Conservation (phyloP, 2,329 filamentous ascomycete species). For the Penicillium corylophilum region DNA sequence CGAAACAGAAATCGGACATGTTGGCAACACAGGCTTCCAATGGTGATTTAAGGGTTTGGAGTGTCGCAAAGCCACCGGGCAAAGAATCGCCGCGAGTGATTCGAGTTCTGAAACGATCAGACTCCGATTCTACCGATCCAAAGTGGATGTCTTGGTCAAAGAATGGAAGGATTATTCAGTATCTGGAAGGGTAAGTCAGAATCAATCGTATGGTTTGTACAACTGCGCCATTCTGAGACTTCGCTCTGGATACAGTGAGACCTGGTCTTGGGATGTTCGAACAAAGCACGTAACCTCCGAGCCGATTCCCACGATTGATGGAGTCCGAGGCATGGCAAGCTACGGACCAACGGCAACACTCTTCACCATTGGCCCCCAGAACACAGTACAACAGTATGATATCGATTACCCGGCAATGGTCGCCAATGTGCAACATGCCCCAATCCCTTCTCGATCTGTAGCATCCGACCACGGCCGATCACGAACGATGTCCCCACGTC, state of each 20-base stretch:
- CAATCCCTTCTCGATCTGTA: conserved; percentile 73
- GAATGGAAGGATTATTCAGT: conserved; percentile 93
- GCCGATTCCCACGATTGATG: conserved; percentile 78
- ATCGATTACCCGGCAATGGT: conserved; percentile 83
- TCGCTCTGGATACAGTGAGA: conserved; percentile 64
- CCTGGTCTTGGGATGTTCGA: conserved; percentile 91
- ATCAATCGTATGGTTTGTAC: not conserved
- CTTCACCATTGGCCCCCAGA: conserved; percentile 84
- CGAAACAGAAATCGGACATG: conserved; percentile 97
- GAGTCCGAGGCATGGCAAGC: conserved; percentile 77
- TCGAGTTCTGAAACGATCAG: conserved; percentile 76
- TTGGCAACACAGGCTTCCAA: conserved; percentile 88
- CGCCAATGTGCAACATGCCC: conserved; percentile 81
- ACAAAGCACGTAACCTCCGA: conserved; percentile 97
- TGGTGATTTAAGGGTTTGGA: conserved; percentile 94
- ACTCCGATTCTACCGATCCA: conserved; percentile 69
- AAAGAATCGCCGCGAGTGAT: conserved; percentile 82
- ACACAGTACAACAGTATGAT: conserved; percentile 93
- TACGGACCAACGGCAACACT: conserved; percentile 88
- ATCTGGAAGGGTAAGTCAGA: conserved; percentile 76
- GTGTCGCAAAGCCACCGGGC: conserved; percentile 76
- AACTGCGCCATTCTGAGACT: not conserved
- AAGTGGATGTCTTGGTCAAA: conserved; percentile 99
- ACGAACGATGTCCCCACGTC: conserved; percentile 27
- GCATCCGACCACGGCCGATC: conserved; percentile 66